These are phyloP conservation scores for Pseudonitzschia multiseries DNA, from an alignment of 108 stramenopile genomes.

Conservation along the genomic window DNA sequence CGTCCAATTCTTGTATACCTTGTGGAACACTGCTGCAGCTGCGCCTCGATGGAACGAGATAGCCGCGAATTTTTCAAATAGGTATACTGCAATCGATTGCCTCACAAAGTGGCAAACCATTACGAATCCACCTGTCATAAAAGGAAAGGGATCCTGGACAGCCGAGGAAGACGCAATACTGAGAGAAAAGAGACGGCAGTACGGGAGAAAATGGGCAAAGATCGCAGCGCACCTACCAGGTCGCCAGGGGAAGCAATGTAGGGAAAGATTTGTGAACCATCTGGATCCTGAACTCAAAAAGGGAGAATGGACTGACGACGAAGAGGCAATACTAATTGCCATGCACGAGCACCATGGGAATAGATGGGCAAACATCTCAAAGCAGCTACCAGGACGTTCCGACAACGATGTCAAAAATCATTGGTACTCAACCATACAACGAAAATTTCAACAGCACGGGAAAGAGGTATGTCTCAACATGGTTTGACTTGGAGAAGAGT, in stretches of 20 bases:
- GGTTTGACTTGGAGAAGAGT: not conserved
- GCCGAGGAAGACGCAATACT: conserved; percentile 74
- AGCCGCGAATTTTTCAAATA: conserved; percentile 59
- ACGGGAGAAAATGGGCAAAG: conserved; percentile 91
- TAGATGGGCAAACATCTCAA: conserved; percentile 88
- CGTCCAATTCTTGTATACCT: not conserved
- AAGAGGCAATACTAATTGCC: conserved; percentile 87
- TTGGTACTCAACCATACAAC: conserved; percentile 87
- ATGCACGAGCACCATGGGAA: conserved; percentile 87
- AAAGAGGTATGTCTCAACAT: conserved; percentile 55
- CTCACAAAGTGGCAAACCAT: conserved; percentile 74
- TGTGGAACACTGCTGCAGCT: conserved; percentile 15
- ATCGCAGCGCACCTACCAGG: conserved; percentile 94
- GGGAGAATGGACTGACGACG: conserved; percentile 94
- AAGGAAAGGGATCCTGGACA: conserved; percentile 87
- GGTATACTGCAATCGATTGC: conserved; percentile 70
- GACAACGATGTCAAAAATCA: conserved; percentile 98
- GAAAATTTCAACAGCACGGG: conserved; percentile 81
- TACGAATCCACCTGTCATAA: conserved; percentile 67
- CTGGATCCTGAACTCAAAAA: conserved; percentile 91
- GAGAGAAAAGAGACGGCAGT: conserved; percentile 49
- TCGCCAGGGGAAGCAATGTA: conserved; percentile 97
- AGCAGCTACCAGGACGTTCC: conserved; percentile 94
- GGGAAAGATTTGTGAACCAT: conserved; percentile 97
- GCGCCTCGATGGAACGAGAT: conserved; percentile 79